Evolutionary conservation across 257 asterid species (phyloP), one percentile per base, ranked within the genome.

Genomic region (Fraxinus cuspidata): DNA sequence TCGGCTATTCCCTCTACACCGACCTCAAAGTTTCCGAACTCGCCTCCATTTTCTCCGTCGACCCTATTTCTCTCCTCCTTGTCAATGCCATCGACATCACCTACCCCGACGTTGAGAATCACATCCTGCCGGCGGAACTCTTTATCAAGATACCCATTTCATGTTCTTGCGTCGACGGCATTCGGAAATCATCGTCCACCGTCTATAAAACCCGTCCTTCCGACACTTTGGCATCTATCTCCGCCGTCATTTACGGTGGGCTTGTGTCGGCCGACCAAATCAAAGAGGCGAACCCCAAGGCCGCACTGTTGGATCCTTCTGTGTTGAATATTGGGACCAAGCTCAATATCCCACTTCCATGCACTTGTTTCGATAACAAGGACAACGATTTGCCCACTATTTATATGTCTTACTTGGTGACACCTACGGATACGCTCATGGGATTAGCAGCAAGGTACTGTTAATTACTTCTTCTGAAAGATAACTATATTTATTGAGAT

Each of bases 1-100:
- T 93, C 51, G 96, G 90, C 53, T 95, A 95, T 90, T 88, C 98
- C 10, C 98, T 93, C 79, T 93, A 93, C 92, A 95, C 99, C 28
- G 96, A 91, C 90, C 96, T 95, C 70, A 93, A 95, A 63, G 99
- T 95, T 67, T 90, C 99, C 19, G 97, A 95, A 72, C 92, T 95
- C 7, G 95, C 99, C 0, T 42, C 97, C 70, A 96, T 95, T 86
- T 95, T 95, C 85, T 78, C 86, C 49, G 74, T 88, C 44, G 98
- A 95, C 89, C 99, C 99, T 66, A 88, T 95, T 70, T 71, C 97
- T 37, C 90, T 95, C 79, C 96, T 95, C 81, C 82, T 92, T 9
- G 74, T 93, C 21, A 95, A 95, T 86, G 82, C 97, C 80, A 65
- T 92, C 78, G 97, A 93, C 86, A 90, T 90, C 23, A 86, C 96